These are phyloP conservation scores for Nemania serpens DNA, from an alignment of 2,329 filamentous ascomycete species.

Conservation along the genomic window DNA sequence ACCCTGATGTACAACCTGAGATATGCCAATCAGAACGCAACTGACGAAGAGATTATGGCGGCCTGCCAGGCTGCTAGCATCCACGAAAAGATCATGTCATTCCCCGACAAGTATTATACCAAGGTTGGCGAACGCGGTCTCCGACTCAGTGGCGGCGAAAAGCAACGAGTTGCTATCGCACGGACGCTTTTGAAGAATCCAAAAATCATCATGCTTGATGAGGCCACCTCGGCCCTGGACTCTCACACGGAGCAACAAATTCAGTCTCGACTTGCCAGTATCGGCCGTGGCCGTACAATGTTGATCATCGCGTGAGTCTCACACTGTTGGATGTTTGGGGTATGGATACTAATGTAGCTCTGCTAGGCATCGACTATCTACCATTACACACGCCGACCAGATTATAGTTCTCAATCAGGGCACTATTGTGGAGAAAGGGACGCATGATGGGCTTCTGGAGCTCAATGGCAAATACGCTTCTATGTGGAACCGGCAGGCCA, in stretches of 20 bases:
- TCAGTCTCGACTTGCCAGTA: slow-evolving; percentile 79
- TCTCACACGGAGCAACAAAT: slow-evolving; percentile 94
- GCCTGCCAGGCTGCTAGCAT: slow-evolving; percentile 88
- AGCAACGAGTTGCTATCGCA: slow-evolving; percentile 91
- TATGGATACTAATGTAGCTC: slow-evolving; percentile 28
- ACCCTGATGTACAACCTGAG: slow-evolving; percentile 92
- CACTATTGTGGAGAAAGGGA: slow-evolving; percentile 77
- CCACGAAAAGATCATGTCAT: slow-evolving; percentile 87
- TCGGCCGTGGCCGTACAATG: slow-evolving; percentile 86
- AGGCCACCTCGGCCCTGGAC: slow-evolving; percentile 89
- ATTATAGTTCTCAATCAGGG: slow-evolving; percentile 80
- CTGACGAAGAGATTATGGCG: slow-evolving; percentile 78
- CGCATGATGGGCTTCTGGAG: slow-evolving; percentile 74
- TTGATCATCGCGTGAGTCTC: slow-evolving; percentile 84
- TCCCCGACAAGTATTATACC: slow-evolving; percentile 86
- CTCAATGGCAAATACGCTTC: slow-evolving; percentile 75
- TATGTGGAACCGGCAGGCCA: slow-evolving; percentile 90
- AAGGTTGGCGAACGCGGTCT: slow-evolving; percentile 91
- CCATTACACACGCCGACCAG: slow-evolving; percentile 83
- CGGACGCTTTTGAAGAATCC: slow-evolving; percentile 92
- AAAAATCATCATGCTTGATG: slow-evolving; percentile 88
- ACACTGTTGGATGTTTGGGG: neutral
- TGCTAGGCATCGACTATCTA: slow-evolving; percentile 75
- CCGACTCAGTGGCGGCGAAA: slow-evolving; percentile 86
- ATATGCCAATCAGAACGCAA: slow-evolving; percentile 82